These are phyloP conservation scores for Gnaphalium uliginosum DNA, from an alignment of 129 eudicot genomes.

Conservation along the genomic window DNA sequence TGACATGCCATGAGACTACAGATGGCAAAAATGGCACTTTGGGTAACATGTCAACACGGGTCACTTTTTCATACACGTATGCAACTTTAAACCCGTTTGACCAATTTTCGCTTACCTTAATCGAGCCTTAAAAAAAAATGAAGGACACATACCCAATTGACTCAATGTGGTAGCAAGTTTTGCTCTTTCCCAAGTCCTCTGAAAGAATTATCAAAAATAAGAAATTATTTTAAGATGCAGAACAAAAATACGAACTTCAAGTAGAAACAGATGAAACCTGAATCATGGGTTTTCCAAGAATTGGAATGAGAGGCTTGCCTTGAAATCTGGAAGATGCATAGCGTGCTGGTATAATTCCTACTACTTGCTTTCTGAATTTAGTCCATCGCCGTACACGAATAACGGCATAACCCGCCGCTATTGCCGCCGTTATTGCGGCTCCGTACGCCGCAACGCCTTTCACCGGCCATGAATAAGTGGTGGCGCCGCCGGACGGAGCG, in stretches of 20 bases:
- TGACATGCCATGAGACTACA: no score
- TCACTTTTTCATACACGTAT: no score
- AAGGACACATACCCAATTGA: conserved; percentile 24
- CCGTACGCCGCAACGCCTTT: conserved; percentile 23
- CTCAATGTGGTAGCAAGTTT: conserved; percentile 31
- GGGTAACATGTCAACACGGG: no score
- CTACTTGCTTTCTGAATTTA: conserved; percentile 30
- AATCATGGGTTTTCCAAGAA: conserved; percentile 36
- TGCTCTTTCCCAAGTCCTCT: conserved; percentile 36
- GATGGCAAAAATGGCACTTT: no score
- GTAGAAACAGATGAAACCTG: conserved; percentile 22
- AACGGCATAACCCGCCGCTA: conserved; percentile 27
- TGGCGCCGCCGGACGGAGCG: conserved; percentile 18
- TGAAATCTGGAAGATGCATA: conserved; percentile 35
- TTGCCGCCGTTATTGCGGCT: conserved; percentile 22
- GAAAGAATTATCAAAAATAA: background rate
- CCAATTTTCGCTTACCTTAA: no score
- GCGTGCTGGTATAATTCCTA: conserved; percentile 38
- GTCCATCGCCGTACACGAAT: conserved; percentile 9
- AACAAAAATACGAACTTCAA: background rate
- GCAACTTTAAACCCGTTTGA: no score
- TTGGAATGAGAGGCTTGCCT: conserved; percentile 40
- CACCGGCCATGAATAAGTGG: conserved; percentile 20
- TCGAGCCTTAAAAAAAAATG: background rate
- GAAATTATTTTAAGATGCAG: background rate